These are phyloP conservation scores for Amanita thiersii DNA, from an alignment of 768 basidiomycete genomes.

Conservation along the genomic window DNA sequence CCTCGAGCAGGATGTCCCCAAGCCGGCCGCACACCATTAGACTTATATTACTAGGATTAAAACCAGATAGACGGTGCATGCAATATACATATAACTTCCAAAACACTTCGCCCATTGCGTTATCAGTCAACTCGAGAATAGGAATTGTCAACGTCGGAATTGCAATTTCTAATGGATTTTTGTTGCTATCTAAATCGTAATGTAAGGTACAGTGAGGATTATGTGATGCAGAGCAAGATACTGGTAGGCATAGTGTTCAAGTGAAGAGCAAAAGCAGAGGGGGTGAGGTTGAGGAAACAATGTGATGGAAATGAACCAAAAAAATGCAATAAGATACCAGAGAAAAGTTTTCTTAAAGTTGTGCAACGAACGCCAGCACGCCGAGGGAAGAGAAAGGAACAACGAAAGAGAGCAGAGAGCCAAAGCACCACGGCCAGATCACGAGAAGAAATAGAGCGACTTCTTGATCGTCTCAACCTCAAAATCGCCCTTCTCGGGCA, in stretches of 20 bases:
- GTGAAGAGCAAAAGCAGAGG: background rate
- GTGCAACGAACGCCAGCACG: no score
- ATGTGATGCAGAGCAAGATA: background rate
- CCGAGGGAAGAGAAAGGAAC: background rate
- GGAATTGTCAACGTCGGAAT: background rate
- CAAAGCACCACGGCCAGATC: background rate
- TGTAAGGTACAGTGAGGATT: slow-evolving; percentile 4
- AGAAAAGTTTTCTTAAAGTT: no score
- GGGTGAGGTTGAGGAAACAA: background rate
- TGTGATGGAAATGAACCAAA: background rate
- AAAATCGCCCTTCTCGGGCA: slow-evolving; percentile 82
- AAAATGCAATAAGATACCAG: slow-evolving; percentile 3
- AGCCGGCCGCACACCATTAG: slow-evolving; percentile 48
- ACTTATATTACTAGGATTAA: slow-evolving; percentile 6
- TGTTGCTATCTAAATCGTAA: no score
- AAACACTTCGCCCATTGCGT: background rate
- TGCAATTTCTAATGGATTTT: background rate
- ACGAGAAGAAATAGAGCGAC: slow-evolving; percentile 93
- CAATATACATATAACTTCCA: background rate
- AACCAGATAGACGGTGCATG: background rate
- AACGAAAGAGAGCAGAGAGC: background rate
- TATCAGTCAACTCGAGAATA: background rate
- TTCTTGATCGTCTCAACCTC: slow-evolving; percentile 75
- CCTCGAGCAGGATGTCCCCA: slow-evolving; percentile 75
- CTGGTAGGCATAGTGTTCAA: background rate